Conservation (phyloP, 1,284 basidiomycete species). For the Porodaedalea pini region DNA sequence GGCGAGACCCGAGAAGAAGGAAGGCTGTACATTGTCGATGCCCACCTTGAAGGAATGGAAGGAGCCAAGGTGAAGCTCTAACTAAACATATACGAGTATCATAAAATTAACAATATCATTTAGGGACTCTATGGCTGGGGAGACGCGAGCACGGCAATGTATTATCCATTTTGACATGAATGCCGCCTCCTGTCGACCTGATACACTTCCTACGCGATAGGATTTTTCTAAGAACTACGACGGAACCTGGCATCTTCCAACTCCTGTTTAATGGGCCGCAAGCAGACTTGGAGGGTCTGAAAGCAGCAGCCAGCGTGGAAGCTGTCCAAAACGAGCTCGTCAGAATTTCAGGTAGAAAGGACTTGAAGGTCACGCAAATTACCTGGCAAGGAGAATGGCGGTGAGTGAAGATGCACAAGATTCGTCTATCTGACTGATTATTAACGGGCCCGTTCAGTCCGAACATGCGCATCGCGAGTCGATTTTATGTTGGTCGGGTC, state of each 20-base stretch:
- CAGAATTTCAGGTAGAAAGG: neutral
- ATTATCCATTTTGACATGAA: neutral
- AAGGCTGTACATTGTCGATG: slow-evolving; percentile 20
- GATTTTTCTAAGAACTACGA: neutral
- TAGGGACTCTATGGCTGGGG: neutral
- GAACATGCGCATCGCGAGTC: slow-evolving; percentile 37
- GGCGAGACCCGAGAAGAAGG: slow-evolving; percentile 40
- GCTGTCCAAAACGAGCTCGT: neutral
- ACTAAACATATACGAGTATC: neutral
- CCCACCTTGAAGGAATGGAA: neutral
- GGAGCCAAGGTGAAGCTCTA: neutral
- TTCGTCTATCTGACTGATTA: too few species aligned
- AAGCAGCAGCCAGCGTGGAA: neutral
- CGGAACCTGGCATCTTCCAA: slow-evolving; percentile 1
- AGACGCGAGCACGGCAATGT: neutral
- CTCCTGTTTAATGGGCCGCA: slow-evolving; percentile 1
- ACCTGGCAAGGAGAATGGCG: slow-evolving; percentile 12
- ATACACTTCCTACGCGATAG: neutral
- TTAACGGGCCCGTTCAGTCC: slow-evolving; percentile 31
- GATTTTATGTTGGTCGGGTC: slow-evolving; percentile 32
- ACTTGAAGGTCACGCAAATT: slow-evolving; percentile 10
- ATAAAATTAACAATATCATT: neutral
- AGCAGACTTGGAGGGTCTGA: slow-evolving; percentile 1
- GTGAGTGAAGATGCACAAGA: slow-evolving; percentile 1
- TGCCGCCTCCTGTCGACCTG: neutral